A percentile compares a stretch with the other conserved stretches of the same genome.
These are phyloP conservation scores for Henckelia pumila DNA, from an alignment of 257 asterid genomes.

Conservation along the genomic window DNA sequence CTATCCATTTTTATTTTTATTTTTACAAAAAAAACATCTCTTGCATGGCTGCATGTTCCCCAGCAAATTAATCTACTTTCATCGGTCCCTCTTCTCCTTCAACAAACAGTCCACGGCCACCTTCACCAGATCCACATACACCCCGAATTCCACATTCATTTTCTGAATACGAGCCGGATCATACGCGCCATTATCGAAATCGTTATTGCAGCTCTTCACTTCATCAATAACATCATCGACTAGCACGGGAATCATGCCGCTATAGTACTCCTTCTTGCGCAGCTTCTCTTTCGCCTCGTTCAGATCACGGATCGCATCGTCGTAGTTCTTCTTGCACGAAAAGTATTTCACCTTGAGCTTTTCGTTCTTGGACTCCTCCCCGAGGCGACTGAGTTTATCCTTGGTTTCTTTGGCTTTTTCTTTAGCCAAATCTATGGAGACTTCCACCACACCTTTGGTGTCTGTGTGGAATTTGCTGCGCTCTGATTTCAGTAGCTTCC, in stretches of 20 bases:
- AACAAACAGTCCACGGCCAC: slow-evolving; percentile 9
- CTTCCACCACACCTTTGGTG: slow-evolving; percentile 3
- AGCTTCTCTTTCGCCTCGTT: neutral
- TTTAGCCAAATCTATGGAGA: slow-evolving; percentile 25
- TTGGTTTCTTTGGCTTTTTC: slow-evolving; percentile 11
- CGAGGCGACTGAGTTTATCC: slow-evolving; percentile 9
- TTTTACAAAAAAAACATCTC: neutral
- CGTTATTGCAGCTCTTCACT: slow-evolving; percentile 21
- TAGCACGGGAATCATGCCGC: neutral
- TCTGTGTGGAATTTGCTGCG: slow-evolving; percentile 7
- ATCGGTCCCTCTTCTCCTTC: neutral
- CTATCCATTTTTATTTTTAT: no score
- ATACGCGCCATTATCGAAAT: slow-evolving; percentile 3
- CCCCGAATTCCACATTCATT: slow-evolving; percentile 27
- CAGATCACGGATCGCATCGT: slow-evolving; percentile 28
- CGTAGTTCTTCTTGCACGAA: slow-evolving; percentile 32
- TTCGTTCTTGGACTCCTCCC: slow-evolving; percentile 6
- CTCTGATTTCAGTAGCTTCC: slow-evolving; percentile 23
- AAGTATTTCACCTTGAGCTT: slow-evolving; percentile 19
- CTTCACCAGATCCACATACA: slow-evolving; percentile 23
- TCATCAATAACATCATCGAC: slow-evolving; percentile 25
- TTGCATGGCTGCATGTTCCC: neutral
- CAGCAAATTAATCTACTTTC: neutral
- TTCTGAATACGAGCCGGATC: slow-evolving; percentile 29
- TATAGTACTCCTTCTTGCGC: neutral